Evolutionary conservation across 148 eudicot species (phyloP).

Genomic region (Spergularia bocconei): DNA sequence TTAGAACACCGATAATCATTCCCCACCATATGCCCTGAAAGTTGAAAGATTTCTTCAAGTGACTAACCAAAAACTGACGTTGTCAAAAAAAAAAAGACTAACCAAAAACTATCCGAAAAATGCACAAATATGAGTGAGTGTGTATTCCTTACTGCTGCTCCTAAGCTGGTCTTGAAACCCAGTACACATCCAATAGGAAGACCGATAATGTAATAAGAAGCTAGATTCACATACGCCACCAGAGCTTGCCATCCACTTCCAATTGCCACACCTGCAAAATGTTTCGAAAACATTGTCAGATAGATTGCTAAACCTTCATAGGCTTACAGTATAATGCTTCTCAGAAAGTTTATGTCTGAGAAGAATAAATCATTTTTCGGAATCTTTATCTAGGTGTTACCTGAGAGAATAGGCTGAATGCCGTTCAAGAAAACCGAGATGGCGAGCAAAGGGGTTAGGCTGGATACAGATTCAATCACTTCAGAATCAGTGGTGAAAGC

Average conservation of each 20-base stretch:
- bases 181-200: conserved; percentile 65
- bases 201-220: conserved; percentile 51
- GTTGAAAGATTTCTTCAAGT: neutral
- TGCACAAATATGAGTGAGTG: neutral
- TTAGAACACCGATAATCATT: conserved; percentile 50
- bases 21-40: conserved; percentile 71
- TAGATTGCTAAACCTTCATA: neutral
- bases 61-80: neutral
- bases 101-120: neutral
- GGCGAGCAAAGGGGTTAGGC: conserved; percentile 50
- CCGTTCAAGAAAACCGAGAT: conserved; percentile 55
- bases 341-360: neutral
- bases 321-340: neutral
- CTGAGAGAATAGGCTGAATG: conserved; percentile 55
- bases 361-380: too few species aligned
- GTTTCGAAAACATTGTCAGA: neutral
- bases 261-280: conserved; percentile 47
- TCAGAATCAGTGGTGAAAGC: conserved; percentile 46
- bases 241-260: conserved; percentile 66
- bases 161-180: conserved; percentile 56
- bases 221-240: conserved; percentile 49
- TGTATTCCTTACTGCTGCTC: conserved; percentile 41
- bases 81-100: too few species aligned
- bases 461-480: conserved; percentile 43
- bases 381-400: conserved; percentile 17